Evolutionary conservation across 2,329 filamentous ascomycete genomes (phyloP).

Genomic region (Penicillium polonicum): DNA sequence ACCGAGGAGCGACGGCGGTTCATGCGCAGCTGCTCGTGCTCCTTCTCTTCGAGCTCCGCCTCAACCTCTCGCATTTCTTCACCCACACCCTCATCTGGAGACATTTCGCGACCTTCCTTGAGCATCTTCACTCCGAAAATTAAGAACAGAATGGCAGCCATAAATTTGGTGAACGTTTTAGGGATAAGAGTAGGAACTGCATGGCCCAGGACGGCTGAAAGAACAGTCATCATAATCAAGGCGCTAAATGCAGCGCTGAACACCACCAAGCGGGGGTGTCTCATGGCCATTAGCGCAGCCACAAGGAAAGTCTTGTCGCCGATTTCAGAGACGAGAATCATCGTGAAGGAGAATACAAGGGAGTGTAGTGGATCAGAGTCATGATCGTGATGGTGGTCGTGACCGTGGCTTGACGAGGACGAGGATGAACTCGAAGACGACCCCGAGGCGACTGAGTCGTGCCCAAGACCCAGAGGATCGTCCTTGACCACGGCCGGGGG

Average conservation of each 20-base stretch:
- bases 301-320: constrained; percentile 99
- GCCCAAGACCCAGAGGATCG: constrained; percentile 32
- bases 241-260: constrained; percentile 94
- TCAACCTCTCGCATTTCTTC: constrained; percentile 99
- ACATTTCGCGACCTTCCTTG: constrained; percentile 84
- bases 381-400: constrained; percentile 36
- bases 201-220: constrained; percentile 90
- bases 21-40: constrained; percentile 69
- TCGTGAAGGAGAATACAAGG: constrained; percentile 85
- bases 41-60: constrained; percentile 88
- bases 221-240: constrained; percentile 87
- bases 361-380: constrained; percentile 63
- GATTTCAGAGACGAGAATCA: constrained; percentile 96
- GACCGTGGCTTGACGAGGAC: constrained; percentile 13
- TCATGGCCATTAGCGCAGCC: constrained; percentile 98
- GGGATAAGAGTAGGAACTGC: constrained; percentile 87
- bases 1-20: constrained; percentile 65
- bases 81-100: constrained; percentile 82
- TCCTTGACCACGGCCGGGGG: constrained; percentile 47
- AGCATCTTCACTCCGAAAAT: constrained; percentile 84
- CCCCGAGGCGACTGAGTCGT: constrained; percentile 24
- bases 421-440: constrained; percentile 32
- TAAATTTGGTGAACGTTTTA: constrained; percentile 83
- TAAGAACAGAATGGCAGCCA: constrained; percentile 81
- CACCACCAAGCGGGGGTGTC: constrained; percentile 87